phyloP scores from a whole-genome alignment of 163 green algal species.

The Trebouxia gelatinosa region DNA sequence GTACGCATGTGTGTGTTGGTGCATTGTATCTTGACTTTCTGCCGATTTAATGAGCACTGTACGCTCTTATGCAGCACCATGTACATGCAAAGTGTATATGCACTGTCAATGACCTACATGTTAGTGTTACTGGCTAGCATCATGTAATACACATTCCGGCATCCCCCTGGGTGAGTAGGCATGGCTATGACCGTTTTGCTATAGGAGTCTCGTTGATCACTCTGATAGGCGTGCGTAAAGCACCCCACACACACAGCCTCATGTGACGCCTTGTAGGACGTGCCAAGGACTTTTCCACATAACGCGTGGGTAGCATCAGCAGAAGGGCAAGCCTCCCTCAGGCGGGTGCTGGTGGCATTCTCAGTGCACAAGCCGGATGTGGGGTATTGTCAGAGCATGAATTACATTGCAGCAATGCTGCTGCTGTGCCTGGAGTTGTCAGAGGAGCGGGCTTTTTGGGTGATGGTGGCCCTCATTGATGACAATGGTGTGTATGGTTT shows the following conservation, averaged over 20 bases:
- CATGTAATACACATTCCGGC: not conserved
- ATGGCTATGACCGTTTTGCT: not conserved
- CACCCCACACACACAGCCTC: not conserved
- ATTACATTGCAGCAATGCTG: constrained; percentile 89
- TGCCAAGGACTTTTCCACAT: constrained; percentile 74
- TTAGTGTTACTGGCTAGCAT: too few relatives aligned
- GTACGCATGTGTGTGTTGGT: constrained; percentile 37
- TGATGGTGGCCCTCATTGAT: constrained; percentile 80
- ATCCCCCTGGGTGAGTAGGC: not conserved
- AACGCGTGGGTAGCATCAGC: constrained; percentile 68
- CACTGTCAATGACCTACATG: too few relatives aligned
- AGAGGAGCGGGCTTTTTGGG: constrained; percentile 88
- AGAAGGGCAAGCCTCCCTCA: constrained; percentile 65
- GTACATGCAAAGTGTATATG: too few relatives aligned
- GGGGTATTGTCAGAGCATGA: constrained; percentile 95
- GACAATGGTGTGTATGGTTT: constrained; percentile 41
- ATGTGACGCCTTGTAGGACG: constrained; percentile 77
- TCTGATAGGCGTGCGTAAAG: not conserved
- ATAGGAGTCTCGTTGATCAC: not conserved
- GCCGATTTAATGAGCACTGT: not conserved
- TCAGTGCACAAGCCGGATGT: constrained; percentile 71
- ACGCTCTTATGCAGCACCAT: not conserved
- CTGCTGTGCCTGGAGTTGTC: constrained; percentile 75
- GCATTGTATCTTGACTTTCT: not conserved
- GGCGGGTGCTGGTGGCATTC: constrained; percentile 76